These are phyloP conservation scores for Colletotrichum higginsianum DNA, from an alignment of 2,329 filamentous ascomycete genomes.

Conservation along the genomic window DNA sequence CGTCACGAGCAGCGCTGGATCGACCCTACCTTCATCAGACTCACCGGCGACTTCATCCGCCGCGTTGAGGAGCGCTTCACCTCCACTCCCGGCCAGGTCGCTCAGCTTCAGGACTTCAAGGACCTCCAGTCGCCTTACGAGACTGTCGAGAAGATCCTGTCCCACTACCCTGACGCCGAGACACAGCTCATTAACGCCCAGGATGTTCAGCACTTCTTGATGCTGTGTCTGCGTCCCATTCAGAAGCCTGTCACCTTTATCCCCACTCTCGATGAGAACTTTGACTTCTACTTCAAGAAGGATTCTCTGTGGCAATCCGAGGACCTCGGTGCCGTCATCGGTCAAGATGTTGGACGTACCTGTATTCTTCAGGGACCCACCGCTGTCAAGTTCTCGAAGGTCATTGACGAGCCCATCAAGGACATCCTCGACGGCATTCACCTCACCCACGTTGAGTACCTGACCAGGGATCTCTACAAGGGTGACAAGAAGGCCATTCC, in stretches of 20 bases:
- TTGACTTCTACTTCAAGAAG: slow-evolving; percentile 99
- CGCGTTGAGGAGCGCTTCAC: slow-evolving; percentile 98
- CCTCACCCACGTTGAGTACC: slow-evolving; percentile 84
- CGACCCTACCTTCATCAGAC: slow-evolving; percentile 83
- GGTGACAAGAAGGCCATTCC: slow-evolving; percentile 83
- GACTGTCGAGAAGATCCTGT: slow-evolving; percentile 83
- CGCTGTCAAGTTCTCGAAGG: slow-evolving; percentile 89
- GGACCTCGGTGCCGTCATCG: slow-evolving; percentile 95
- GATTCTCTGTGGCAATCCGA: slow-evolving; percentile 99
- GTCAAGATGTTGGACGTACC: slow-evolving; percentile 94
- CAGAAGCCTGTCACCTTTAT: slow-evolving; percentile 99
- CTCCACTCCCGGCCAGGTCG: slow-evolving; percentile 77
- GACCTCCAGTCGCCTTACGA: slow-evolving; percentile 88
- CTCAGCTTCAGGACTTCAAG: slow-evolving; percentile 89
- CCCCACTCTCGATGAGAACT: slow-evolving; percentile 94
- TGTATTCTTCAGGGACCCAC: slow-evolving; percentile 97
- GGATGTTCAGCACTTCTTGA: slow-evolving; percentile 96
- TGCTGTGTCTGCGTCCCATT: slow-evolving; percentile 89
- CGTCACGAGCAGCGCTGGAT: slow-evolving; percentile 95
- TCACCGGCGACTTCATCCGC: slow-evolving; percentile 96
- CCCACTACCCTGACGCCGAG: slow-evolving; percentile 88
- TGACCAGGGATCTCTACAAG: slow-evolving; percentile 85
- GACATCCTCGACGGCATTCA: slow-evolving; percentile 95
- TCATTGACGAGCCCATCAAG: slow-evolving; percentile 93
- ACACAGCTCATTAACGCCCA: slow-evolving; percentile 97